Evolutionary conservation across 2,329 filamentous ascomycete genomes (phyloP), one percentile per base, ranked within the genome.

Genomic region (Fusarium nelsonii): DNA sequence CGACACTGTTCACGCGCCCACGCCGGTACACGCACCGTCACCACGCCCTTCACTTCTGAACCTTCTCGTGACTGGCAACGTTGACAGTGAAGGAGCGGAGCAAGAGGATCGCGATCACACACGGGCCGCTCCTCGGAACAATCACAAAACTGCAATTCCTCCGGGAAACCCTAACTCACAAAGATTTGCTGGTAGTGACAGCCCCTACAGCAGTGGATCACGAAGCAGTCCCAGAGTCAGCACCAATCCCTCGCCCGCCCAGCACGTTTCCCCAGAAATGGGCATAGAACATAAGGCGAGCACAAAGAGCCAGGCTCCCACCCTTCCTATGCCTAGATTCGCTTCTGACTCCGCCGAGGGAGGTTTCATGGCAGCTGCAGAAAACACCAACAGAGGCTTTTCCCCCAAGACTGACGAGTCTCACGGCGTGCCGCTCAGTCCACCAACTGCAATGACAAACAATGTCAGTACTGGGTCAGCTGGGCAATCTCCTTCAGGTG

Each of bases 341-440:
- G 23, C 37, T 43, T 44, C 65, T 23, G 45, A 12, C 11, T 40
- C 48, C 12, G 23, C 26, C 15, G 52, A 45, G 30, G 50, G 32
- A 49, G 8, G 7, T 34, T 34, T 58, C 15, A 58, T 55, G 6
- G 59, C 37, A 26, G 43, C 43, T 23, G 37, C 44, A 23, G 30
- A 18, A 6, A 33, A 36, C n/a, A 20, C 16, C n/a, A 51, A 54
- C 16, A 37, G 34, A 34, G 56, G 52, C 6, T 23, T 40, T 18
- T 57, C 34, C 2, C 34, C 50, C 2, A 54, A 45, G 34, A 34
- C 20, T 30, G 63, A 68, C 11, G 64, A 61, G 10, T 62, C 64
- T 4, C 58, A 61, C 3, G 57, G 54, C 14, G 62, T 72, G 23
- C 69, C 70, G 7, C 58, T 71, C 11, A 73, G 63, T 40, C 72